Percentiles rank a stretch among this genome's conserved stretches.
These are phyloP conservation scores for Monilinia fructicola DNA, from an alignment of 2,329 filamentous ascomycete genomes.

Conservation along the genomic window DNA sequence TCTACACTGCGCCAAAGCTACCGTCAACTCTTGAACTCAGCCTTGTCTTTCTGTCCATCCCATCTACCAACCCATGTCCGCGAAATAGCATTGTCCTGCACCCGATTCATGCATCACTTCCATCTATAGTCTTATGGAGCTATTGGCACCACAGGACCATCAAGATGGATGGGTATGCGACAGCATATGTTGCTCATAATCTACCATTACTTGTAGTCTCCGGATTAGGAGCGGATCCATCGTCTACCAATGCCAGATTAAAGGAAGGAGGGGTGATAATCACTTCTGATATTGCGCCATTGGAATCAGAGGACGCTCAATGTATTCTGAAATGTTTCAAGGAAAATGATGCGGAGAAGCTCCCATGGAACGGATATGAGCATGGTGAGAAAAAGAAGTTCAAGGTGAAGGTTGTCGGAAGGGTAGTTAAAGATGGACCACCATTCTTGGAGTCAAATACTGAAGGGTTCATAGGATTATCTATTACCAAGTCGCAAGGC, in stretches of 20 bases:
- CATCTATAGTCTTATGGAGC: slow-evolving; percentile 36
- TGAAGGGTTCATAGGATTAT: slow-evolving; percentile 47
- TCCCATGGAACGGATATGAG: slow-evolving; percentile 66
- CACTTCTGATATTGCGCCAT: slow-evolving; percentile 66
- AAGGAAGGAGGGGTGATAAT: slow-evolving; percentile 52
- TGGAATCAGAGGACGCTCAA: slow-evolving; percentile 65
- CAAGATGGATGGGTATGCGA: slow-evolving; percentile 75
- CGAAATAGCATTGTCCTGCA: slow-evolving; percentile 19
- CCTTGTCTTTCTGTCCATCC: slow-evolving; percentile 12
- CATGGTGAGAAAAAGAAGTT: slow-evolving; percentile 54
- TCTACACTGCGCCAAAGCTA: not conserved
- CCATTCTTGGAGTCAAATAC: slow-evolving; percentile 32
- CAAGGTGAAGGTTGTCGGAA: slow-evolving; percentile 70
- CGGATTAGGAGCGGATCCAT: slow-evolving; percentile 59
- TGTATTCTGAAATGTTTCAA: slow-evolving; percentile 66
- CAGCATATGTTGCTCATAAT: slow-evolving; percentile 81
- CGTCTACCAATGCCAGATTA: slow-evolving; percentile 37
- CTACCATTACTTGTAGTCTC: slow-evolving; percentile 81
- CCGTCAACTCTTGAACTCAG: not conserved
- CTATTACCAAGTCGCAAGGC: slow-evolving; percentile 58
- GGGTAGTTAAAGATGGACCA: slow-evolving; percentile 58
- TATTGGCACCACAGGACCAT: slow-evolving; percentile 25
- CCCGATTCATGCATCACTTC: not conserved
- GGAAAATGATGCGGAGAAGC: slow-evolving; percentile 60
- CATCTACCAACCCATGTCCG: slow-evolving; percentile 10